A percentile compares a stretch with the other conserved stretches of the same genome.
Conservation (phyloP, 116 monocot species). For the Posidonia oceanica region DNA sequence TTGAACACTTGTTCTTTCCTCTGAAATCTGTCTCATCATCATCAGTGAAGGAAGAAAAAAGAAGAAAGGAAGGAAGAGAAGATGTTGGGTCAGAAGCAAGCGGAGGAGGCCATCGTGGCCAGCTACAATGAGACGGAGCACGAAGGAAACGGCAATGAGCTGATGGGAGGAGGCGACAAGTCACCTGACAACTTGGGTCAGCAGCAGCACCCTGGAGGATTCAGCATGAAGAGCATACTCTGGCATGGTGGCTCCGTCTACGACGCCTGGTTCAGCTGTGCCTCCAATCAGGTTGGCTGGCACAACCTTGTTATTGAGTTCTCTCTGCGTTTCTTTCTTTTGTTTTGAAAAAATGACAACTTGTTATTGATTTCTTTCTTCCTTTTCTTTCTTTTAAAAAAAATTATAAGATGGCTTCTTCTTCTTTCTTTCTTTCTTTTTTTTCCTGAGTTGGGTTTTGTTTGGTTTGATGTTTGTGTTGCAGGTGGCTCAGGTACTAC, state of each 20-base stretch:
- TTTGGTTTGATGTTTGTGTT: slow-evolving; percentile 39
- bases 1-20: too few relatives aligned
- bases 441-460: background rate
- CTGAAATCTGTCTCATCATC: too few relatives aligned
- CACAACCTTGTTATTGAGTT: too few relatives aligned
- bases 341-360: too few relatives aligned
- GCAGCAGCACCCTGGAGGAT: slow-evolving; percentile 1
- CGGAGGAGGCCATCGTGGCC: slow-evolving; percentile 53
- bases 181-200: slow-evolving; percentile 9
- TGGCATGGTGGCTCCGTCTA: slow-evolving; percentile 96
- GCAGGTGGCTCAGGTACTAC: slow-evolving; percentile 57
- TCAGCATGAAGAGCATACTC: slow-evolving; percentile 54
- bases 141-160: slow-evolving; percentile 13
- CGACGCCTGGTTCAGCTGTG: slow-evolving; percentile 98
- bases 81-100: slow-evolving; percentile 41
- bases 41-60: background rate
- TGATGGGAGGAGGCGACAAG: slow-evolving; percentile 6
- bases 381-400: background rate
- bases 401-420: background rate
- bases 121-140: slow-evolving; percentile 22
- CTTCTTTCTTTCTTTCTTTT: background rate
- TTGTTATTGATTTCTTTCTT: background rate
- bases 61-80: slow-evolving; percentile 1
- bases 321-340: too few relatives aligned
- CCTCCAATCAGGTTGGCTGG: slow-evolving; percentile 62